phyloP scores from a whole-genome alignment of 2,329 filamentous ascomycete species.

The Ceratocystis ficicola region DNA sequence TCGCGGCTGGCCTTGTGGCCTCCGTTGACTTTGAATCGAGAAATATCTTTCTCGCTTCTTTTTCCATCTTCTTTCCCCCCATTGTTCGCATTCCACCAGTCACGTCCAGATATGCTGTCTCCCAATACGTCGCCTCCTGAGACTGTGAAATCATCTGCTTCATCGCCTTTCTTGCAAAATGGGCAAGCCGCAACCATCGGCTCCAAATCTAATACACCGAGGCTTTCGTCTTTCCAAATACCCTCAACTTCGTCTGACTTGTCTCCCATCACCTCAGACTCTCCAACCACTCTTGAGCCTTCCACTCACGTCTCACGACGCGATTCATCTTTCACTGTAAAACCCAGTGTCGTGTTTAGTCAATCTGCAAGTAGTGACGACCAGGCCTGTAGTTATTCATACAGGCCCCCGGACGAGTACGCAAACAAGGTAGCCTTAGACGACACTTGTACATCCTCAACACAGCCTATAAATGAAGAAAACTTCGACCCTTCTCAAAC shows the following conservation, averaged over 20 bases:
- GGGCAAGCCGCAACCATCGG: background rate
- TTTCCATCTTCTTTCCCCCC: background rate
- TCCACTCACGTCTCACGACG: background rate
- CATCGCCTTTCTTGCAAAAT: background rate
- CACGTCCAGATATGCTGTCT: conserved; percentile 5
- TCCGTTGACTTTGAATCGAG: conserved; percentile 4
- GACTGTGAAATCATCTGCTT: conserved; percentile 9
- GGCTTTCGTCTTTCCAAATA: conserved; percentile 4
- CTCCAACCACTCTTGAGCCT: background rate
- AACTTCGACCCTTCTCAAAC: background rate
- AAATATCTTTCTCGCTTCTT: background rate
- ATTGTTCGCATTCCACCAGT: background rate
- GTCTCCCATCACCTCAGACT: background rate
- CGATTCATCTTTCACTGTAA: conserved; percentile 3
- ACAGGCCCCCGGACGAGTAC: background rate
- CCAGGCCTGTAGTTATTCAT: no score
- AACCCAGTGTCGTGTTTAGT: conserved; percentile 25
- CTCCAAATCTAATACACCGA: background rate
- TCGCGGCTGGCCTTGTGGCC: conserved; percentile 13
- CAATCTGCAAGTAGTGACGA: background rate
- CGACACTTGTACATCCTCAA: background rate
- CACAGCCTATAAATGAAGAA: background rate
- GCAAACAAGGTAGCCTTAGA: background rate
- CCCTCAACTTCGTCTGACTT: background rate
- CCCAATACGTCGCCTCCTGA: background rate